These are phyloP conservation scores for Nemania sp. DNA, from an alignment of 2,329 filamentous ascomycete species.

Conservation along the genomic window DNA sequence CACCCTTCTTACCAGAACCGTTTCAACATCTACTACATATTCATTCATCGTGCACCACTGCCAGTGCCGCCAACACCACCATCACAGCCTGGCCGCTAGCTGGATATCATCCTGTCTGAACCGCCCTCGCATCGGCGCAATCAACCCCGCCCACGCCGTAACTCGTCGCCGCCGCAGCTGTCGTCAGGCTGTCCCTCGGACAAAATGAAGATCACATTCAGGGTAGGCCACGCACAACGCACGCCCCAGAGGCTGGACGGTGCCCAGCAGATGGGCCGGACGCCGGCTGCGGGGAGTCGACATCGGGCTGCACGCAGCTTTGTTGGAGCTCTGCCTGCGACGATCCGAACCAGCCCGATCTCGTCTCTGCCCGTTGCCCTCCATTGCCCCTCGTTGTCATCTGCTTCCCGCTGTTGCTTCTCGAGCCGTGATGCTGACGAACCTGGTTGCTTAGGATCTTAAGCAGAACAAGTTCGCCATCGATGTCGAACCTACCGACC, in stretches of 20 bases:
- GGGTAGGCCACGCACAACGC: conserved; percentile 52
- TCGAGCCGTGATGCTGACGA: conserved; percentile 7
- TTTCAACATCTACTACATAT: conserved; percentile 22
- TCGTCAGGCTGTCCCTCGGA: conserved; percentile 32
- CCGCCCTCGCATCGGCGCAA: conserved; percentile 3
- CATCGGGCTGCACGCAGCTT: conserved; percentile 27
- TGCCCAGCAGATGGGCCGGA: background rate
- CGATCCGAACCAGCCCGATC: conserved; percentile 13
- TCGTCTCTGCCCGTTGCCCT: background rate
- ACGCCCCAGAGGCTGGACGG: background rate
- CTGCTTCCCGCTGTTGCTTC: no score
- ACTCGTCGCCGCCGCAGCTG: conserved; percentile 27
- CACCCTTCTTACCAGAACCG: no score
- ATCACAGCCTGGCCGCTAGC: conserved; percentile 18
- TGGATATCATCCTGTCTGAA: conserved; percentile 8
- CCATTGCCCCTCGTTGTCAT: background rate
- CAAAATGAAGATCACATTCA: conserved; percentile 71
- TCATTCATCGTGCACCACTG: conserved; percentile 22
- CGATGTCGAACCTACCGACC: conserved; percentile 90
- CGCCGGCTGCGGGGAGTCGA: conserved; percentile 16
- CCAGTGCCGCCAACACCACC: conserved; percentile 2
- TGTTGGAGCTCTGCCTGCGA: conserved; percentile 21
- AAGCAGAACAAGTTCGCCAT: conserved; percentile 99
- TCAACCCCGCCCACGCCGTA: background rate
- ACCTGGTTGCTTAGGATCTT: conserved; percentile 68